Evolutionary conservation across 371 early-diverging fungal genomes (phyloP), one percentile per base, ranked within the genome.

Genomic region (Capillidium heterosporum): DNA sequence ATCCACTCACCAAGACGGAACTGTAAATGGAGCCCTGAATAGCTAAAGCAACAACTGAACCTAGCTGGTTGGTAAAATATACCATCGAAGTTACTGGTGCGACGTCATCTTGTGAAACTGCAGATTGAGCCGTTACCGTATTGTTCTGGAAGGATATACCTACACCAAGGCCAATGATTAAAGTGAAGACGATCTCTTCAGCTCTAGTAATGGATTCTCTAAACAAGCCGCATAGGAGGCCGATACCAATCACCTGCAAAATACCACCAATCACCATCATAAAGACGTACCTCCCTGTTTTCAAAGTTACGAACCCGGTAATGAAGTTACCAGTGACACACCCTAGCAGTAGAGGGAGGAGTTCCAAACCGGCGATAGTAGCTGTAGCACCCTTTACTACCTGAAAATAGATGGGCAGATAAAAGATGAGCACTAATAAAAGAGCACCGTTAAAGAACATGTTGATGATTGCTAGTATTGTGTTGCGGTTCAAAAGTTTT

Each of bases 371-470:
- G 13, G 81, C 67, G 0, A 46, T 21, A 3, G 68, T 71, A 15
- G 70, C 65, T 27, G 64, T 58, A 21, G 61, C 59, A 8, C 7
- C 8, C 5, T 67, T 61, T 48, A 71, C 68, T 35, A 72, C 59
- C 51, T 73, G 74, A 64, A 73, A 81, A 43, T 71, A 76, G 29
- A 76, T 50, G 3, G 85, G 77, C 7, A 80, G 70, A 64, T 82
- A 84, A 60, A 80, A 89, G 8, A 85, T 61, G 10, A 79, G 70
- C n/a, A 76, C 75, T 46, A 82, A 76, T 58, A 86, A 82, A 23
- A 73, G 62, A 47, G 82, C 73, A 29, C 89, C 89, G 26, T 81
- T 48, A 52, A 71, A 76, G 60, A 83, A 74, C 11, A 68, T 62
- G 1, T 64, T 42, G 17, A 71, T 59, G 21, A 76, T 67, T 0